Conservation (phyloP, 116 monocot genomes). For the Papilionanthe hybrid region DNA sequence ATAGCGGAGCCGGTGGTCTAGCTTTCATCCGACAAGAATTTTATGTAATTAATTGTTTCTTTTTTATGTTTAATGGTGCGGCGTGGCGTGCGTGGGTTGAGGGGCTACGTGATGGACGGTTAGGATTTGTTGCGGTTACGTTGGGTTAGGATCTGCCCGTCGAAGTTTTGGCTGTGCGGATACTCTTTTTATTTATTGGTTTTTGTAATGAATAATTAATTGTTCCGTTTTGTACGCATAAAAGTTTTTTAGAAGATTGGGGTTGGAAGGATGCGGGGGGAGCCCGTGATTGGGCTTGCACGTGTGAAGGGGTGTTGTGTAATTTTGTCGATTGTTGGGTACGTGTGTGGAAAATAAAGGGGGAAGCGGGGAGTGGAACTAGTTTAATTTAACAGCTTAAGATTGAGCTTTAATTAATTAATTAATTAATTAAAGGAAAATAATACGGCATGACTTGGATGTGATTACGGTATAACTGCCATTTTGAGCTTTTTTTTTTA, state of each 20-base stretch:
- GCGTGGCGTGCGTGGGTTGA: conserved; percentile 6
- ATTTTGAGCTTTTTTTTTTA: too few species aligned
- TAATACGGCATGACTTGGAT: too few species aligned
- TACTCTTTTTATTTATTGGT: not conserved
- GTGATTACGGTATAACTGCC: too few species aligned
- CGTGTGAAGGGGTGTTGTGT: not conserved
- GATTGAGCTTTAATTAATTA: too few species aligned
- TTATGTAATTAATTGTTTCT: not conserved
- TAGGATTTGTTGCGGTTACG: not conserved
- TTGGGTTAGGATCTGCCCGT: conserved; percentile 3
- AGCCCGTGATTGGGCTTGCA: not conserved
- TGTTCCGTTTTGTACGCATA: not conserved
- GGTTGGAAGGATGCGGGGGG: too few species aligned
- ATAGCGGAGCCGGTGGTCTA: conserved; percentile 26
- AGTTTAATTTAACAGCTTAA: too few species aligned
- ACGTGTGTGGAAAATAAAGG: not conserved
- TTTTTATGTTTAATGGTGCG: not conserved
- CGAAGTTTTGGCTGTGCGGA: not conserved
- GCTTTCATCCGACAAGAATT: conserved; percentile 36
- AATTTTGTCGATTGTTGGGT: not conserved
- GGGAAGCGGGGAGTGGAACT: too few species aligned
- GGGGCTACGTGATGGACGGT: not conserved
- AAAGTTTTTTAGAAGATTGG: not conserved
- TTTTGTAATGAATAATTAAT: conserved; percentile 1
- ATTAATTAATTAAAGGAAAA: too few species aligned